Evolutionary conservation across 1,284 basidiomycete species (phyloP), one percentile per base, ranked within the genome.

Genomic region (Coniferiporia weirii): DNA sequence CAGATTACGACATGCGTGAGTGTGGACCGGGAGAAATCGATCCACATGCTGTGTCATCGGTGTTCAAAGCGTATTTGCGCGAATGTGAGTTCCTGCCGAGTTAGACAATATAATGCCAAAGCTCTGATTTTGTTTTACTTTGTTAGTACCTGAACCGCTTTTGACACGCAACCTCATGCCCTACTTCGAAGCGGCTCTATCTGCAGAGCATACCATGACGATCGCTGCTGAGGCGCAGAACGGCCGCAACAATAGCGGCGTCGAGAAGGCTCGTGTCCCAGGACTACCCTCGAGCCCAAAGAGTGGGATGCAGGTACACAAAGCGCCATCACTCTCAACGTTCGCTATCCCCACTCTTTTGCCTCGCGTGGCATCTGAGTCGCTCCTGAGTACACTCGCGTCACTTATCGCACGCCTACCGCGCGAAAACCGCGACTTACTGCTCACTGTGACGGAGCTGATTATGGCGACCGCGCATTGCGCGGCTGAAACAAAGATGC

Each of bases 41-140:
- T 69, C 93, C 93, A 40, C 93, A 96, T 68, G 91, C 93, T 1
- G 93, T 98, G 13, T 86, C 95, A 36, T 92, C 91, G 43, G 76
- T 90, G 47, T 91, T 91, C 72, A 91, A 91, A 70, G 86, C 87
- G 2, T 92, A 82, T 68, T 75, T 91, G 52, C 87, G 89, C 55
- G 89, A 91, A 78, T 72, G 89, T 90, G 71, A 73, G 85, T 75
- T 20, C 32, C 17, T 34, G 22, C 43, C 27, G 27, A 27, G n/a
- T 34, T 47, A 49, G 63, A 49, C 40, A 47, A 52, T 32, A 12
- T 43, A 46, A 19, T 55, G 9, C 13, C 27, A 48, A 48, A 53
- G 22, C 36, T 19, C 51, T 57, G 46, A 56, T 52, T 50, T 51
- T 61, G 27, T 5, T 51, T 22, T 49, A 3, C 17, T 13, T 9